phyloP scores from a whole-genome alignment of 2,329 filamentous ascomycete species.

The Neopestalotiopsis clavispora region DNA sequence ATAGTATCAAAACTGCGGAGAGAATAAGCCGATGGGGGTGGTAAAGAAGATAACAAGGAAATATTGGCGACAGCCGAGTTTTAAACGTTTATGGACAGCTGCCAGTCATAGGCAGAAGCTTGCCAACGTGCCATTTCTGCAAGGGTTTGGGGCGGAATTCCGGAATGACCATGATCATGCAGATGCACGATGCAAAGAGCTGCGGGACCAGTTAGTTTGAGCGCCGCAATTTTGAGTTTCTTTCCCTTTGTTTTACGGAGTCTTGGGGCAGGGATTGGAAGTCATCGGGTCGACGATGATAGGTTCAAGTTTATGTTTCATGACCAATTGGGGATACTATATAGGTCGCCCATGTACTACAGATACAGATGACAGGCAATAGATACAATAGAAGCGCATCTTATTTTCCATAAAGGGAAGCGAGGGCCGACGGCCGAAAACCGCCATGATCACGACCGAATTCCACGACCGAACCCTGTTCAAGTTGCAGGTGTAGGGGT shows the following conservation, averaged over 20 bases:
- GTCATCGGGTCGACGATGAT: neutral
- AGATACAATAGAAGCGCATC: neutral
- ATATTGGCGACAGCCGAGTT: neutral
- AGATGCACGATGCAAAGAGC: neutral
- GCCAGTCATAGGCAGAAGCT: too few relatives aligned
- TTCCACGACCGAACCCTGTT: too few relatives aligned
- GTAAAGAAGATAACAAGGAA: neutral
- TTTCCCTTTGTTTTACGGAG: too few relatives aligned
- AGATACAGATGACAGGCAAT: neutral
- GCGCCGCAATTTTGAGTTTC: neutral
- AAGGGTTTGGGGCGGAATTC: neutral
- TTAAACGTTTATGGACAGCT: neutral
- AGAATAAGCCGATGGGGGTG: neutral
- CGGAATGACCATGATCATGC: too few relatives aligned
- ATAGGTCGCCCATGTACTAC: neutral
- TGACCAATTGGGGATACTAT: neutral
- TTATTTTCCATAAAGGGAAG: neutral
- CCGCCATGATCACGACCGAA: too few relatives aligned
- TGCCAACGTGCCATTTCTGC: too few relatives aligned
- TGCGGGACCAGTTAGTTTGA: neutral
- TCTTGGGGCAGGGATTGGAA: too few relatives aligned
- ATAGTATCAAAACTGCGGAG: neutral
- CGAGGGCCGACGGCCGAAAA: neutral
- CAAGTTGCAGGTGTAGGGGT: too few relatives aligned
- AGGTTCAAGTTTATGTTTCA: neutral